A percentile compares a stretch with the other conserved stretches of the same genome.
These are phyloP conservation scores for Babesia gibsoni DNA, from an alignment of 169 alveolate species.

Conservation along the genomic window DNA sequence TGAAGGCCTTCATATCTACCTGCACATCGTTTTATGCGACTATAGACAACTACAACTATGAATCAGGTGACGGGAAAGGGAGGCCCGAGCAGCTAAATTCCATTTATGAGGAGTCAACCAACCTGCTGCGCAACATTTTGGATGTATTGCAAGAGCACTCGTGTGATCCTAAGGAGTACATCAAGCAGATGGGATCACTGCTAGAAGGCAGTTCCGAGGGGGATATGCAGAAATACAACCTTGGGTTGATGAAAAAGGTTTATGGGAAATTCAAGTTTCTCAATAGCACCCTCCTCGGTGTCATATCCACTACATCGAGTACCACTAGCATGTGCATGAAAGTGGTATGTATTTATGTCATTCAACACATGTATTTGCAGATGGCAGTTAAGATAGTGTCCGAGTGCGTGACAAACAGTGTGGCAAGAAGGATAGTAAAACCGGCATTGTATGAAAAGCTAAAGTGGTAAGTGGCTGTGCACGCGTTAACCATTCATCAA, in stretches of 20 bases:
- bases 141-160: slow-evolving; percentile 11
- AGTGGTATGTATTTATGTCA: slow-evolving; percentile 2
- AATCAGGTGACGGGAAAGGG: neutral
- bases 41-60: neutral
- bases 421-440: slow-evolving; percentile 6
- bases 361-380: neutral
- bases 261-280: slow-evolving; percentile 31
- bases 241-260: slow-evolving; percentile 12
- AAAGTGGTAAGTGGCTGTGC: neutral
- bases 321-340: slow-evolving; percentile 39
- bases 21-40: slow-evolving; percentile 6
- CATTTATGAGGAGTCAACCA: slow-evolving; percentile 6
- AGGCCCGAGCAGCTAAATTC: neutral
- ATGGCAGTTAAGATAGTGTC: slow-evolving; percentile 15
- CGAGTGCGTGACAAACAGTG: neutral
- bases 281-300: slow-evolving; percentile 28
- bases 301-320: slow-evolving; percentile 28
- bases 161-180: slow-evolving; percentile 26
- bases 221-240: neutral
- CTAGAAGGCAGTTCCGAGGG: slow-evolving; percentile 8
- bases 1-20: slow-evolving; percentile 26
- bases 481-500: neutral
- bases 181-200: slow-evolving; percentile 5
- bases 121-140: slow-evolving; percentile 13
- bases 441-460: slow-evolving; percentile 21